Evolutionary conservation across 106 monocot species (phyloP).

Genomic region (Dendrobium catenatum): DNA sequence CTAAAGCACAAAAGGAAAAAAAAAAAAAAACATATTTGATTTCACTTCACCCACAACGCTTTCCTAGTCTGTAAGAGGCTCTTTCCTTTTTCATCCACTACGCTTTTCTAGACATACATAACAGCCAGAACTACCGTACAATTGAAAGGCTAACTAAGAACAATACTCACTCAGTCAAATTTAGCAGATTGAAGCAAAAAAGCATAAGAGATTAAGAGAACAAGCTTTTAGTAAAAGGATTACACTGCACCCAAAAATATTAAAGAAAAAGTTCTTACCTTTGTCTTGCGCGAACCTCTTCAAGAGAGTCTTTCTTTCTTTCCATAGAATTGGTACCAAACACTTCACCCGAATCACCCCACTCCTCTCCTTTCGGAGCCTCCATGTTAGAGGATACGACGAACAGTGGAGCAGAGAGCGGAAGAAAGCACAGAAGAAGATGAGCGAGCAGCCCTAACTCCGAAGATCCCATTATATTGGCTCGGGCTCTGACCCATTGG

Average conservation of each 20-base stretch:
- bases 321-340: background rate
- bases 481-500: background rate
- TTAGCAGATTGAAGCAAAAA: background rate
- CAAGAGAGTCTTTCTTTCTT: constrained; percentile 1
- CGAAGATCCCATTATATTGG: background rate
- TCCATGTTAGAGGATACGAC: background rate
- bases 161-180: background rate
- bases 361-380: background rate
- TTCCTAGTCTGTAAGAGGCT: background rate
- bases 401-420: background rate
- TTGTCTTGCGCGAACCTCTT: constrained; percentile 3
- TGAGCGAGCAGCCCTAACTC: background rate
- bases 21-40: background rate
- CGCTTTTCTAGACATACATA: too few species aligned
- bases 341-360: background rate
- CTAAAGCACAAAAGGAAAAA: background rate
- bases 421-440: background rate
- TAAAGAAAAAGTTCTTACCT: background rate
- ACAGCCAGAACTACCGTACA: background rate
- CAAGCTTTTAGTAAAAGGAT: background rate
- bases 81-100: background rate
- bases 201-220: background rate
- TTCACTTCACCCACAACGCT: background rate
- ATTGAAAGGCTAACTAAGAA: background rate
- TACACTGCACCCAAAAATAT: background rate